Evolutionary conservation across 345 rosid species (phyloP), one percentile per base, ranked within the genome.

Genomic region (Crucihimalaya himalaica): DNA sequence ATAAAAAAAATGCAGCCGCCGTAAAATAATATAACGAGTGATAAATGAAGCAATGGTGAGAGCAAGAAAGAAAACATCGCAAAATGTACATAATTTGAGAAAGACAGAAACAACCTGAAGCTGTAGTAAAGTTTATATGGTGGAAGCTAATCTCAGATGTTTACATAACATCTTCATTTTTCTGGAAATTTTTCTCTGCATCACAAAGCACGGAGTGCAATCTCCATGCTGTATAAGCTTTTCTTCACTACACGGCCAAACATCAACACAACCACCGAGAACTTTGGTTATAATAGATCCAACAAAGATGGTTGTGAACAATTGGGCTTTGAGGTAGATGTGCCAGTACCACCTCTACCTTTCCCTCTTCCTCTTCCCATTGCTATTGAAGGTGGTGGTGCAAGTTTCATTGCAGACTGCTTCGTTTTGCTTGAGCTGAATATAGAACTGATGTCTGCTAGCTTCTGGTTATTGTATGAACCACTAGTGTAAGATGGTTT

Each of bases 291-390:
- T 39, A 94, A 84, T 61, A 94, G 82, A 76, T 94, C 97, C 83
- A 91, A 34, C 35, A 94, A 81, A 40, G 93, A 78, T 5, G 96
- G 90, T 28, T 89, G 96, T 66, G 80, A 66, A 4, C 82, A 78
- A 58, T 32, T 81, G 35, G 87, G 16, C 53, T 83, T 84, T 61
- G 88, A 70, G 29, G 68, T 60, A 45, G 86, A 77, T 29, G 70
- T 45, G 32, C 69, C 77, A 32, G 48, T 50, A 23, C 74, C 67
- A 2, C 87, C 85, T 63, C 84, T 79, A 66, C 84, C 90, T 56
- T 84, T 79, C 15, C 95, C 93, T 74, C 96, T 82, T 55, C 98
- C 97, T 79, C 93, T 82, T 53, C 93, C 93, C 59, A 84, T 89
- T 14, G 87, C 89, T 67, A 79, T 55, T 48, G 80, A 83, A 16